Conservation (phyloP, 768 basidiomycete species). For the Leccinum disarticulatum region DNA sequence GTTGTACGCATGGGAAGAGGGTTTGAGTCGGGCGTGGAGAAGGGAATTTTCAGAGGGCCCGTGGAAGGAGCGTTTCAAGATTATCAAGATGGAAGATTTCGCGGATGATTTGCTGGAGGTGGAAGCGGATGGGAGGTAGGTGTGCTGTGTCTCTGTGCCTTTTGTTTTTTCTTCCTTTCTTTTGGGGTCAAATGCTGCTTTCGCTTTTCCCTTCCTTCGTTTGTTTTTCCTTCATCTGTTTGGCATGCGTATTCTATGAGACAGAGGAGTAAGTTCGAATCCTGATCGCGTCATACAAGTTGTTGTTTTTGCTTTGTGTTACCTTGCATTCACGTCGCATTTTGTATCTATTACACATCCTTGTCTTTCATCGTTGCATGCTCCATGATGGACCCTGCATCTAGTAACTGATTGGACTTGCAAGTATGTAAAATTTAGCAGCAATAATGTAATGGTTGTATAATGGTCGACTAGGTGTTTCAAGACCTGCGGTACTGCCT, state of each 20-base stretch:
- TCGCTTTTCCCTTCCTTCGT: not conserved
- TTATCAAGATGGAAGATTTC: constrained; percentile 69
- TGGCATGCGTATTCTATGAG: not conserved
- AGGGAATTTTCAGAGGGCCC: constrained; percentile 61
- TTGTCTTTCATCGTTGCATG: not conserved
- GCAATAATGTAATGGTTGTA: no score
- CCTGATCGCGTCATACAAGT: not conserved
- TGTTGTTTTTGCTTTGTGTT: constrained; percentile 7
- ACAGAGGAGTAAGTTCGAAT: not conserved
- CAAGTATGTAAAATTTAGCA: not conserved
- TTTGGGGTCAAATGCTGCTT: not conserved
- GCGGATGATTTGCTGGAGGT: constrained; percentile 56
- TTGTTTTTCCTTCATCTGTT: not conserved
- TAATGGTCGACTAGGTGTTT: no score
- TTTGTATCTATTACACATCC: constrained; percentile 11
- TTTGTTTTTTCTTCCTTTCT: not conserved
- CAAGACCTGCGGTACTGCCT: no score
- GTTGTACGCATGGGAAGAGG: constrained; percentile 88
- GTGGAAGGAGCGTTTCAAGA: constrained; percentile 45
- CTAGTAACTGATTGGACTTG: not conserved
- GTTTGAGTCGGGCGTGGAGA: constrained; percentile 76
- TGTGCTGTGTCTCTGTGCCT: not conserved
- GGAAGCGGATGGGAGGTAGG: constrained; percentile 23
- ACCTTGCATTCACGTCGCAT: constrained; percentile 5
- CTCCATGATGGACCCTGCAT: constrained; percentile 1